These are phyloP conservation scores for Claviceps humidiphila DNA, from an alignment of 2,329 filamentous ascomycete genomes.

Conservation along the genomic window DNA sequence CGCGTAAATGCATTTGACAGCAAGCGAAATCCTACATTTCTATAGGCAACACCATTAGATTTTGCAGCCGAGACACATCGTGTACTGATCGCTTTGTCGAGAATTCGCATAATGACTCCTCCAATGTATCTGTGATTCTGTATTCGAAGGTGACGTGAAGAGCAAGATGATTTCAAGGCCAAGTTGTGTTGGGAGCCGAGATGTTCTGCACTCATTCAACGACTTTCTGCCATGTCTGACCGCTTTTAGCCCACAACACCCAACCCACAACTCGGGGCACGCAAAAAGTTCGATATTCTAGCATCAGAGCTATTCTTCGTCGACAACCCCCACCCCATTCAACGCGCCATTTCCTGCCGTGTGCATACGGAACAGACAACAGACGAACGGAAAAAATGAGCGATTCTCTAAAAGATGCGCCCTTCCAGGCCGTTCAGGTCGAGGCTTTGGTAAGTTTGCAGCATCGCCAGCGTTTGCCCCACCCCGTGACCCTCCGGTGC, in stretches of 20 bases:
- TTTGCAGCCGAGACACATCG: background rate
- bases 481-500: slow-evolving; percentile 18
- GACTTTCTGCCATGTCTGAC: slow-evolving; percentile 23
- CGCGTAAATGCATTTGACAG: background rate
- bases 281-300: slow-evolving; percentile 32
- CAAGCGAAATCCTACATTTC: background rate
- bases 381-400: slow-evolving; percentile 34
- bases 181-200: background rate
- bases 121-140: background rate
- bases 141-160: background rate
- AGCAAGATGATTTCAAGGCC: background rate
- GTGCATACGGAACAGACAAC: slow-evolving; percentile 2
- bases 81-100: background rate
- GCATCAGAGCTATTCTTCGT: slow-evolving; percentile 13
- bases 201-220: slow-evolving; percentile 2
- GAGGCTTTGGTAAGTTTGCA: slow-evolving; percentile 67
- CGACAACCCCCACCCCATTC: slow-evolving; percentile 11
- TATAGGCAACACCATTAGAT: slow-evolving; percentile 2
- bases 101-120: background rate
- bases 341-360: slow-evolving; percentile 13
- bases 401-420: slow-evolving; percentile 49
- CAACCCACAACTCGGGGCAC: slow-evolving; percentile 29
- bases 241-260: slow-evolving; percentile 30
- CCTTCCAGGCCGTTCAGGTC: slow-evolving; percentile 80
- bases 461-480: slow-evolving; percentile 15